Conservation (phyloP, 345 rosid species). For the Mercurialis annua region DNA sequence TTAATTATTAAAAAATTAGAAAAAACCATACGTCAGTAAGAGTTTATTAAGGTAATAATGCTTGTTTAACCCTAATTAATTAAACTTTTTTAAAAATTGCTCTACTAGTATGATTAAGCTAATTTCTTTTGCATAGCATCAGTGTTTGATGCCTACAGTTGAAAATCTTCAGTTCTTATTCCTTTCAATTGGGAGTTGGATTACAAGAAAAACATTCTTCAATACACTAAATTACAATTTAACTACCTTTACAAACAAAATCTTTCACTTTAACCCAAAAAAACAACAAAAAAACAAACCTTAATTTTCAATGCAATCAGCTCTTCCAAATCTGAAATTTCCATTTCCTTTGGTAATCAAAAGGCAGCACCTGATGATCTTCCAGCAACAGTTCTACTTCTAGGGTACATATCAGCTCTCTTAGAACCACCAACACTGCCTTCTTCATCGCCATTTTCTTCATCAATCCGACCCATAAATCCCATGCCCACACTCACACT, state of each 20-base stretch:
- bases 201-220: no score
- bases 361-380: background rate
- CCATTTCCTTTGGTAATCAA: no score
- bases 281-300: background rate
- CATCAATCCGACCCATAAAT: conserved; percentile 56
- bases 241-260: background rate
- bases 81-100: no score
- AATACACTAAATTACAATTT: background rate
- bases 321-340: background rate
- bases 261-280: background rate
- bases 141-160: no score
- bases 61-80: no score
- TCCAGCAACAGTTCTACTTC: conserved; percentile 44
- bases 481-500: conserved; percentile 45
- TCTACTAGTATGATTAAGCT: no score
- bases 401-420: conserved; percentile 23
- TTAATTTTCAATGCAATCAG: background rate
- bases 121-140: no score
- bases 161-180: no score
- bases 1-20: no score
- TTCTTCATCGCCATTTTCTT: conserved; percentile 37
- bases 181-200: no score
- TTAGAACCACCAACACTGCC: conserved; percentile 9
- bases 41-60: no score
- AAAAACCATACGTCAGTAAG: no score